Conservation (phyloP, 2,329 filamentous ascomycete species). For the Pseudogymnoascus pannorum region DNA sequence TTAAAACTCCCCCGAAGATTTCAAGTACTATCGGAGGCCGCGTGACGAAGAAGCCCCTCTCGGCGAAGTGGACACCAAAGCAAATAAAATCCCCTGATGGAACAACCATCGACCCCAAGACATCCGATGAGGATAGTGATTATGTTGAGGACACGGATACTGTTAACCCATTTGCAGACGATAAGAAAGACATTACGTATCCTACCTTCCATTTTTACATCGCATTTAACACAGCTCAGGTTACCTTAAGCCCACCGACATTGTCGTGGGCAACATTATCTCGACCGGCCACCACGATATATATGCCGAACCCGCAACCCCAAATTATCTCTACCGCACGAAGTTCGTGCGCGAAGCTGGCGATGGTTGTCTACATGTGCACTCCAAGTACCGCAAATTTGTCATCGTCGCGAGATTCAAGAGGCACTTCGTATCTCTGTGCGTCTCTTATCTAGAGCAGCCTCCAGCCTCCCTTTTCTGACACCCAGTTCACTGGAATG, state of each 20-base stretch:
- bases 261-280: background rate
- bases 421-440: background rate
- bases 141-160: background rate
- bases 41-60: background rate
- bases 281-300: background rate
- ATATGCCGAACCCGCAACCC: background rate
- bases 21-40: background rate
- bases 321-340: background rate
- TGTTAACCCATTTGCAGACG: background rate
- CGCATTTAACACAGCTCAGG: background rate
- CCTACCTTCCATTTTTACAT: background rate
- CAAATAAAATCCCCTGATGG: background rate
- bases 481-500: background rate
- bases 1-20: background rate
- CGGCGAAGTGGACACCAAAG: background rate
- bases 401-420: background rate
- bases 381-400: background rate
- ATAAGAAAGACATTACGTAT: background rate
- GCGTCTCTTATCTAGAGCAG: background rate
- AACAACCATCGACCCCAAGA: background rate
- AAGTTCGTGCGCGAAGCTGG: background rate
- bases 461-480: background rate
- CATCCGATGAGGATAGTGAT: background rate
- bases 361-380: background rate
- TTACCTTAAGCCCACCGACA: background rate